Evolutionary conservation across 2,329 filamentous ascomycete genomes (phyloP).

Genomic region (Botrytis byssoidea): DNA sequence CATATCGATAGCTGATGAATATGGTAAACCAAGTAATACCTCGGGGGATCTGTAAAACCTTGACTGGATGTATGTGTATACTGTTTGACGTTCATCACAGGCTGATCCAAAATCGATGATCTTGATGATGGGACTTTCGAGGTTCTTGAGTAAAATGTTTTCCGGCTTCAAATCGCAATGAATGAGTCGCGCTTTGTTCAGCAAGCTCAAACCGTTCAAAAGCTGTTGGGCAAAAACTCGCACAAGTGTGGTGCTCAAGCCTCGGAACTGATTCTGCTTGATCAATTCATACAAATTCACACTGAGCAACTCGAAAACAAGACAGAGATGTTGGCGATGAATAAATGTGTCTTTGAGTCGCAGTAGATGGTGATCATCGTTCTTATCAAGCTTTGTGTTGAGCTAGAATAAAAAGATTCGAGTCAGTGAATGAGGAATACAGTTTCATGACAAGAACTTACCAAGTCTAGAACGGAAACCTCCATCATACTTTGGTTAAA

Average conservation of each 20-base stretch:
- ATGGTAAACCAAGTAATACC: slow-evolving; percentile 90
- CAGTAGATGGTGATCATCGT: slow-evolving; percentile 94
- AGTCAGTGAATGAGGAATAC: slow-evolving; percentile 22
- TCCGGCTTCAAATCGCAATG: slow-evolving; percentile 98
- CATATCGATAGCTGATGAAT: slow-evolving; percentile 99
- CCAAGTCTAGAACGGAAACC: slow-evolving; percentile 92
- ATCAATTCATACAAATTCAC: slow-evolving; percentile 98
- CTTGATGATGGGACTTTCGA: slow-evolving; percentile 99
- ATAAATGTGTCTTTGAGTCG: slow-evolving; percentile 98
- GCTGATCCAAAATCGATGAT: slow-evolving; percentile 99
- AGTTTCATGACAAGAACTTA: slow-evolving; percentile 47
- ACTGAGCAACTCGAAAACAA: slow-evolving; percentile 94
- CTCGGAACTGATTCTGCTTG: slow-evolving; percentile 99
- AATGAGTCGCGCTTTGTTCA: slow-evolving; percentile 95
- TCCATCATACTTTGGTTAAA: slow-evolving; percentile 99
- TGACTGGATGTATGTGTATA: slow-evolving; percentile 99
- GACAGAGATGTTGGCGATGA: slow-evolving; percentile 90
- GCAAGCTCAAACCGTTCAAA: slow-evolving; percentile 82
- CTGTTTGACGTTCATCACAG: slow-evolving; percentile 95
- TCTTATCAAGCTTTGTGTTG: slow-evolving; percentile 98
- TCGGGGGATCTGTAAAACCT: slow-evolving; percentile 97
- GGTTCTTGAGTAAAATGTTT: slow-evolving; percentile 95
- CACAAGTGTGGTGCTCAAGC: slow-evolving; percentile 92
- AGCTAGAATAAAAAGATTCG: slow-evolving; percentile 53
- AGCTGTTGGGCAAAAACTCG: slow-evolving; percentile 97